Evolutionary conservation across 257 asterid species (phyloP), one percentile per base, ranked within the genome.

Genomic region (Coffea canephora): DNA sequence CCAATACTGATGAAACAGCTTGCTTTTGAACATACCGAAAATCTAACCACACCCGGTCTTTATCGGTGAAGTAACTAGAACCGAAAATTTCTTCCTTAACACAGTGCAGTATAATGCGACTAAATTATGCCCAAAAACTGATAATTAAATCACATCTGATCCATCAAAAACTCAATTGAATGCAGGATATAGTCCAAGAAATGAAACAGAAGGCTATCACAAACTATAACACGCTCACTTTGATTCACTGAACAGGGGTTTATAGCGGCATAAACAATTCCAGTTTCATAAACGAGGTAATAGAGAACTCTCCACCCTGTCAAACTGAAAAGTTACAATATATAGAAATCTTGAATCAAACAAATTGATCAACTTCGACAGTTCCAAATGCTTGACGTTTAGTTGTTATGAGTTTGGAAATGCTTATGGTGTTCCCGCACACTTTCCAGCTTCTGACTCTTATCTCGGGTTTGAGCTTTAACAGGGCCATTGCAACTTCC

Each of bases 341-440:
- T 59, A 75, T 73, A 62, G 46, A 68, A 55, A 25, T 76, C 54
- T 14, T 55, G 54, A 81, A 81, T 81, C 59, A 84, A 77, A 78
- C 81, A 9, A 65, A 64, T 52, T 73, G 8, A 25, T 15, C 61
- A 73, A 73, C 41, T 14, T 19, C 9, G 49, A 31, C 77, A 68
- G 15, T 27, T 74, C 15, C 49, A 43, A 55, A 55, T 59, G 54
- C 49, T 50, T 27, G 41, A 50, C n/a, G 49, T 78, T 78, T 61
- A 74, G 55, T 66, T 43, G 36, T 69, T 21, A 21, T 82, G 68
- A 46, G 76, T 69, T 77, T 78, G 69, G 15, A 76, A 52, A 67
- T 74, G 84, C 78, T 81, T 81, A 77, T 73, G 66, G 16, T 36
- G 73, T 67, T 77, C 39, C 11, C 41, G 16, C 49, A 36, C 21